These are phyloP conservation scores for Corylus heterophylla DNA, from an alignment of 306 rosid genomes.

Conservation along the genomic window DNA sequence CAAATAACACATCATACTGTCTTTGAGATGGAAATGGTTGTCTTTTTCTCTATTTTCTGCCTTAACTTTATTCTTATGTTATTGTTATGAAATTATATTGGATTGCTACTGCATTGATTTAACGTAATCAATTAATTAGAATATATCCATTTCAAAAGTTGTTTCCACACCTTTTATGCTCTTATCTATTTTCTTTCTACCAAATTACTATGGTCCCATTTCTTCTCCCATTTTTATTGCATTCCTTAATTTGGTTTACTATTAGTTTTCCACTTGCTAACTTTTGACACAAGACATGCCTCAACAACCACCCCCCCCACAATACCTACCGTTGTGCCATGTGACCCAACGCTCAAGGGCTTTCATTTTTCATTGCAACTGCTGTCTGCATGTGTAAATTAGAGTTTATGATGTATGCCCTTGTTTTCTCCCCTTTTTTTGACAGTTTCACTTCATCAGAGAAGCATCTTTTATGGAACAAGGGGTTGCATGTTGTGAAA, in stretches of 20 bases:
- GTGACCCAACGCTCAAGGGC: background rate
- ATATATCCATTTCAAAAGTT: background rate
- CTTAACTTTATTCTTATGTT: background rate
- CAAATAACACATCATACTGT: too few species aligned
- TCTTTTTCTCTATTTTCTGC: background rate
- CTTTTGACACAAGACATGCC: conserved; percentile 1
- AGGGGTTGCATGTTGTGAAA: conserved; percentile 60
- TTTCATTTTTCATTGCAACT: background rate
- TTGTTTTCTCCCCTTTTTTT: conserved; percentile 3
- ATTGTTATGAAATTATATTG: background rate
- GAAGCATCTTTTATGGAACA: conserved; percentile 45
- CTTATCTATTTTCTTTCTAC: background rate
- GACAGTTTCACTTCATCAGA: conserved; percentile 60
- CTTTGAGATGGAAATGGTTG: too few species aligned
- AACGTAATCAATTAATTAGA: background rate
- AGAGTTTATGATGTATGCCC: background rate
- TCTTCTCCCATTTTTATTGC: background rate
- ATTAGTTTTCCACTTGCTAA: background rate
- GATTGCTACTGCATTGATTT: background rate
- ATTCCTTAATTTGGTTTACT: background rate
- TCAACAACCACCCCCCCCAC: too few species aligned
- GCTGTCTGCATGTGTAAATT: background rate
- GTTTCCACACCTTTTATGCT: background rate
- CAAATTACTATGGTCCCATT: background rate
- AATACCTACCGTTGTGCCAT: background rate